A percentile compares a stretch with the other conserved stretches of the same genome.
Conservation (phyloP, 2,329 filamentous ascomycete genomes). For the Botrytis paeoniae region DNA sequence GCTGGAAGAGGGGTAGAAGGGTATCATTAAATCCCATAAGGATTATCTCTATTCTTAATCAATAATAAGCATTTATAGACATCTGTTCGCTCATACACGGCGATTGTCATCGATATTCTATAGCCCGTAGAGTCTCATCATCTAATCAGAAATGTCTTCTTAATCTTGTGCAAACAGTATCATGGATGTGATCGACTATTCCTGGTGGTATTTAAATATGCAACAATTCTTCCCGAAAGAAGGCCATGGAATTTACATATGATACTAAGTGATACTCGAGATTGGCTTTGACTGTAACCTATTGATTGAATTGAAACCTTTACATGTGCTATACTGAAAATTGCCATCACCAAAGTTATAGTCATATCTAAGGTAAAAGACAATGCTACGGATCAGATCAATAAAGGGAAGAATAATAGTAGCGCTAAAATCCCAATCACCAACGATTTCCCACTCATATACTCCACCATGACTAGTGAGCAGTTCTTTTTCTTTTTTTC, state of each 20-base stretch:
- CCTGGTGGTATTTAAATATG: background rate
- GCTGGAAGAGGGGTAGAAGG: background rate
- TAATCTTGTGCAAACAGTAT: background rate
- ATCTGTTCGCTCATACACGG: background rate
- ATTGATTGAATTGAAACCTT: background rate
- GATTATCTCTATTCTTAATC: rapidly evolving
- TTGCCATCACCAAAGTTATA: background rate
- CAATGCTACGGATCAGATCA: background rate
- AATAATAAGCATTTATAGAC: rapidly evolving
- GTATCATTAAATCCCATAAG: background rate
- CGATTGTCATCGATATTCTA: no score
- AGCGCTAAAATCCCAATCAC: background rate
- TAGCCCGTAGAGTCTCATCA: background rate
- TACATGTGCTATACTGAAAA: background rate
- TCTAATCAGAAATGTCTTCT: background rate
- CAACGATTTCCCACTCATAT: background rate
- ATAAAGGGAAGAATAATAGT: background rate
- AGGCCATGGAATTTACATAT: background rate
- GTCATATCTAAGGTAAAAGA: background rate
- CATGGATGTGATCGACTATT: background rate
- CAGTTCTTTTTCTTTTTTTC: background rate
- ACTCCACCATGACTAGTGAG: background rate
- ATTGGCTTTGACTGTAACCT: background rate
- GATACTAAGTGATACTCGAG: background rate
- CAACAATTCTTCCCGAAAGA: background rate